Evolutionary conservation across 495 filamentous ascomycete species (phyloP), one percentile per base, ranked within the genome.

Genomic region (Annulohypoxylon stygium): DNA sequence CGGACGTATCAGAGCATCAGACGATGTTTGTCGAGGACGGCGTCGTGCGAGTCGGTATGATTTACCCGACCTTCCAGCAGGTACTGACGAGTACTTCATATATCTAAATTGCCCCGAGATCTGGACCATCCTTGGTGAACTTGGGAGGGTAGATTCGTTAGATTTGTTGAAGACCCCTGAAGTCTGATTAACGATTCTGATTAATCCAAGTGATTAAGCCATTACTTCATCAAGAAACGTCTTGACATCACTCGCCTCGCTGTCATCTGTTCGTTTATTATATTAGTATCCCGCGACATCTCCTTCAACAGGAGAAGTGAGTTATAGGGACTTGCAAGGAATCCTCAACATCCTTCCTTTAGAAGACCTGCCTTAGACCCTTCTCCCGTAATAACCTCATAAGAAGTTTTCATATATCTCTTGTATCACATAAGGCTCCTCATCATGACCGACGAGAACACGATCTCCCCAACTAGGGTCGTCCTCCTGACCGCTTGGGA

Each of bases 261-360:
- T 69, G 54, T 63, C 61, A 58, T 63, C 57, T 63, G 55, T 62
- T 51, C 23, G 54, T 50, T 55, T 20, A 14, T 11, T 73, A 64
- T 74, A 74, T 70, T 74, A 70, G 51, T 30, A 62, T 53, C 62
- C 47, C 55, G 30, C 67, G 33, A 57, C n/a, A 30, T n/a, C 62
- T 76, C 76, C 76, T 78, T 78, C 76, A 78, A 78, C 76, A 76
- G 76, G 76, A 78, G 67, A 51, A 11, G 54, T 54, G 70, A 58
- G 16, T 64, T 59, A 58, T 45, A 51, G 65, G 30, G 60, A 63
- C 30, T 65, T 36, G 54, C 67, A 68, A 63, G 68, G 64, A 64
- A 55, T 10, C 18, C 53, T 68, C 68, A 71, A 71, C 73, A 61
- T 30, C 7, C 34, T 26, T 39, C 47, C 47, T 67, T 57, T 50